These are phyloP conservation scores for Chenopodium album DNA, from an alignment of 148 eudicot genomes.

Conservation along the genomic window DNA sequence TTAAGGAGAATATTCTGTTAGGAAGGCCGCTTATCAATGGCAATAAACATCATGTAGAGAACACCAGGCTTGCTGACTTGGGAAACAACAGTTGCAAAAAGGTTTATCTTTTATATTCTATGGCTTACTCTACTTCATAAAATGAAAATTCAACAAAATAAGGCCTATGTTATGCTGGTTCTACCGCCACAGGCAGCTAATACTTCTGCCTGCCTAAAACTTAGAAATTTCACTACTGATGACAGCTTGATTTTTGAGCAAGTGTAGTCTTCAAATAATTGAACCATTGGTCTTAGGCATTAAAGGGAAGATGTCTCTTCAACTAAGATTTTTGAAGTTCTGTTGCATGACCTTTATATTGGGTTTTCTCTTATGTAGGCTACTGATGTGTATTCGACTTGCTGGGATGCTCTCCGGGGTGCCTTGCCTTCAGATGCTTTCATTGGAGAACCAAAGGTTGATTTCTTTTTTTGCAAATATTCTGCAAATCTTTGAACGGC, in stretches of 20 bases:
- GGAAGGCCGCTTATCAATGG: conserved; percentile 62
- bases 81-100: conserved; percentile 70
- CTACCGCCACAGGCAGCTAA: not conserved
- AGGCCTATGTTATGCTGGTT: not conserved
- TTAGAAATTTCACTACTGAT: not conserved
- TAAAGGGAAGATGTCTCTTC: not conserved
- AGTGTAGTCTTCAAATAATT: not conserved
- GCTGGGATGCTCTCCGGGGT: conserved; percentile 80
- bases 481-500: not conserved
- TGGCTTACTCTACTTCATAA: not conserved
- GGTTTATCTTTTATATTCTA: conserved; percentile 33
- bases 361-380: conserved; percentile 46
- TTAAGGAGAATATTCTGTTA: conserved; percentile 57
- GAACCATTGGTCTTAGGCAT: not conserved
- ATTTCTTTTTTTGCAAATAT: not conserved
- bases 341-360: not conserved
- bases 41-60: conserved; percentile 65
- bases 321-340: too few relatives aligned
- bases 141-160: not conserved
- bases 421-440: conserved; percentile 82
- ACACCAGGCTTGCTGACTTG: conserved; percentile 69
- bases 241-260: not conserved
- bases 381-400: conserved; percentile 56
- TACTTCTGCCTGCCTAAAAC: not conserved
- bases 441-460: conserved; percentile 86